Evolutionary conservation across 1,284 basidiomycete genomes (phyloP).

Genomic region (Cryptococcus hybrid): DNA sequence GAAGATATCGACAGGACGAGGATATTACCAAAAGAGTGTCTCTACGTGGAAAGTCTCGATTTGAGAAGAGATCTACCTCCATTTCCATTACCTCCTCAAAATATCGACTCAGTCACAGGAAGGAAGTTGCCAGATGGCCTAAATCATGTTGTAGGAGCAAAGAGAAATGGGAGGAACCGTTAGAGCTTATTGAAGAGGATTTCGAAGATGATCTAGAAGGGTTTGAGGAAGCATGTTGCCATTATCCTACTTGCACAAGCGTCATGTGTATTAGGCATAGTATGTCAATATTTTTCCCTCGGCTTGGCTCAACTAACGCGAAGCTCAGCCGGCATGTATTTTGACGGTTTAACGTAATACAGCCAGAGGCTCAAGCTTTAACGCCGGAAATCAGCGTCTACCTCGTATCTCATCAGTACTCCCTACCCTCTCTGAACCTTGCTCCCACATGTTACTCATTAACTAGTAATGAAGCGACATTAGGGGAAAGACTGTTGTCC

Average conservation of each 20-base stretch:
- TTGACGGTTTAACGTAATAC: not conserved
- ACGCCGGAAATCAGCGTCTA: no score
- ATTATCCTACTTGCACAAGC: slow-evolving; percentile 3
- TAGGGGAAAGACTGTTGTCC: not conserved
- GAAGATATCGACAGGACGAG: slow-evolving; percentile 9
- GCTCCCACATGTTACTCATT: not conserved
- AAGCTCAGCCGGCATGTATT: not conserved
- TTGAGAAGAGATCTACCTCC: slow-evolving; percentile 13
- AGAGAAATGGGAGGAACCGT: slow-evolving; percentile 10
- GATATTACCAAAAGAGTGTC: slow-evolving; percentile 5
- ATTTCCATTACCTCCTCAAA: slow-evolving; percentile 7
- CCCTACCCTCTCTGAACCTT: slow-evolving; percentile 6
- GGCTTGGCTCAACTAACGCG: not conserved
- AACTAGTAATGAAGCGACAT: not conserved
- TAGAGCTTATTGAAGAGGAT: slow-evolving; percentile 2
- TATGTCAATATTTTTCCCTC: not conserved
- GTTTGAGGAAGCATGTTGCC: slow-evolving; percentile 3
- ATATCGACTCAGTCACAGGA: not conserved
- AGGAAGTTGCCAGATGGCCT: not conserved
- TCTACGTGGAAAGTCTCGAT: slow-evolving; percentile 6
- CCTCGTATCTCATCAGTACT: not conserved
- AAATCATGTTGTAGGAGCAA: not conserved
- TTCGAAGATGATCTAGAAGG: not conserved
- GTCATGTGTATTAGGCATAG: slow-evolving; percentile 11
- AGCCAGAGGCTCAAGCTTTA: not conserved